Evolutionary conservation across 352 stramenopile genomes (phyloP).

Genomic region (Sclerospora graminicola): DNA sequence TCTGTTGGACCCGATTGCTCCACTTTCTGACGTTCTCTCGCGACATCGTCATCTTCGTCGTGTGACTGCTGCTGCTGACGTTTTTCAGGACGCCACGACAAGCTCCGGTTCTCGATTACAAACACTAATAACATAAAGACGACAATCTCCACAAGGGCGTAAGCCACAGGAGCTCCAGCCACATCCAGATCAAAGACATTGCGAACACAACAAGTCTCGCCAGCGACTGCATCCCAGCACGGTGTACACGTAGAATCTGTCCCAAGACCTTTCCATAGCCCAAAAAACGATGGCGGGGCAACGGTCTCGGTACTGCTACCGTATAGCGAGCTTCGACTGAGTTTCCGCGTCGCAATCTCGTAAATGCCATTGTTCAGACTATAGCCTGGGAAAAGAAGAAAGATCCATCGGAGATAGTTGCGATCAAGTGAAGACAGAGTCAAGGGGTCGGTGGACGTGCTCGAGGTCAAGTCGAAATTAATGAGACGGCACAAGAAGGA

Average conservation of each 20-base stretch:
- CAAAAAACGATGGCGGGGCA: conserved; percentile 45
- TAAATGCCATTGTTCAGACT: conserved; percentile 60
- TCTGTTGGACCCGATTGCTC: conserved; percentile 8
- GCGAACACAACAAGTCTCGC: conserved; percentile 36
- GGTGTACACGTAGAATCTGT: conserved; percentile 24
- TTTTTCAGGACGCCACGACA: conserved; percentile 16
- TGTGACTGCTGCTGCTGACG: conserved; percentile 1
- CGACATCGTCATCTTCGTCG: conserved; percentile 41
- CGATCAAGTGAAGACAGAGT: conserved; percentile 49
- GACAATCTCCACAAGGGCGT: conserved; percentile 37
- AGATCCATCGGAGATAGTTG: conserved; percentile 65
- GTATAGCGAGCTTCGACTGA: conserved; percentile 41
- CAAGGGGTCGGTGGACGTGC: conserved; percentile 20
- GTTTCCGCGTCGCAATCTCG: conserved; percentile 59
- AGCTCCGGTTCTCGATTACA: conserved; percentile 23
- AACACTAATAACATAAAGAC: conserved; percentile 44
- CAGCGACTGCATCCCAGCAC: conserved; percentile 36
- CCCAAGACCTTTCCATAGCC: conserved; percentile 36
- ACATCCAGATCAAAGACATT: conserved; percentile 51
- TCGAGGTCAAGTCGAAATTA: conserved; percentile 28
- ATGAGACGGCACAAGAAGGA: conserved; percentile 69
- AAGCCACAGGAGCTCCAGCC: conserved; percentile 32
- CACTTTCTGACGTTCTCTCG: conserved; percentile 27
- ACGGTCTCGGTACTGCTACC: conserved; percentile 13
- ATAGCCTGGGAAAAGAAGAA: conserved; percentile 62